These are phyloP conservation scores for Mycena vitilis DNA, from an alignment of 768 basidiomycete genomes.

Conservation along the genomic window DNA sequence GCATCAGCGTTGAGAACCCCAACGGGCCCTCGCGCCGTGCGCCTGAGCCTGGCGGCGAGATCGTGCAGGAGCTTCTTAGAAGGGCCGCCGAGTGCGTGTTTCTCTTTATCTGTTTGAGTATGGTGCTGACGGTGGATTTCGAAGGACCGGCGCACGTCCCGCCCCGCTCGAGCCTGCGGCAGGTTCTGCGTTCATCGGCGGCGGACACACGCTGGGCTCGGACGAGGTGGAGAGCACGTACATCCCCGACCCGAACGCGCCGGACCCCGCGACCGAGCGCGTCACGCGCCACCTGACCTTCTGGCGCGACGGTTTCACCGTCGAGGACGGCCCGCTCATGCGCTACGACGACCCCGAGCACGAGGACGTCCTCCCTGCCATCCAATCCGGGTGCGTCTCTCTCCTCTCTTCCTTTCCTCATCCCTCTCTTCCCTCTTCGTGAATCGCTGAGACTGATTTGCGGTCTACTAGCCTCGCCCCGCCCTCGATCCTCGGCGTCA, in stretches of 20 bases:
- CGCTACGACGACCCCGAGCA: constrained; percentile 85
- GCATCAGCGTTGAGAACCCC: constrained; percentile 90
- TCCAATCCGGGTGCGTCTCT: constrained; percentile 82
- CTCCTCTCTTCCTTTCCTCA: no score
- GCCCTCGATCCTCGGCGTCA: constrained; percentile 77
- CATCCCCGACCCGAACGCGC: constrained; percentile 77
- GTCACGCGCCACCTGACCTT: constrained; percentile 85
- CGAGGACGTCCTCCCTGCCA: constrained; percentile 74
- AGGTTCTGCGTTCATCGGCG: constrained; percentile 63
- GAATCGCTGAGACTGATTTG: no score
- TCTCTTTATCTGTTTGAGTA: constrained; percentile 18
- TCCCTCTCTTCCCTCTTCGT: no score
- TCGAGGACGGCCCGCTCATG: constrained; percentile 90
- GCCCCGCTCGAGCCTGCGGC: constrained; percentile 32
- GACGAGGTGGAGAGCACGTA: constrained; percentile 87
- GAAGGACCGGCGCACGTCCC: constrained; percentile 51
- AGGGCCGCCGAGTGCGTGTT: constrained; percentile 81
- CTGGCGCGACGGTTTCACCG: constrained; percentile 93
- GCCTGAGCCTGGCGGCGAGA: constrained; percentile 62
- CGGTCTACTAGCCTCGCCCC: constrained; percentile 76
- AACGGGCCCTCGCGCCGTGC: constrained; percentile 51
- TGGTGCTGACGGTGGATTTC: not conserved
- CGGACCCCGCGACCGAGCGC: constrained; percentile 59
- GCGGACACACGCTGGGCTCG: constrained; percentile 88
- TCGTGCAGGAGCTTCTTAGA: constrained; percentile 79